Base-by-base conservation (phyloP, 306 rosid genomes). In the Trifolium subterraneum region DNA sequence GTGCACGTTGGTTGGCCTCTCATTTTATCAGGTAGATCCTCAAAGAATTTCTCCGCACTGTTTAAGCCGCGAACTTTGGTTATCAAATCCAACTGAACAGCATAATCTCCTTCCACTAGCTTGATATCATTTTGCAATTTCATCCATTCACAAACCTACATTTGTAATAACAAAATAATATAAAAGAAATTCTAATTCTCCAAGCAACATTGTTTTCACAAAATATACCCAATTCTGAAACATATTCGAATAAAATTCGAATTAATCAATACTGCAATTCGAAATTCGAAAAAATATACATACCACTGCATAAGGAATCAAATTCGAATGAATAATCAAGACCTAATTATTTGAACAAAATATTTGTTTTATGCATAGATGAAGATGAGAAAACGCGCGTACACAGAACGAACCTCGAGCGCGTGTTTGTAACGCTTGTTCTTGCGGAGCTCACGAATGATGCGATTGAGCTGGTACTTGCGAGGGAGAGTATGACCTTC, bases 141-240 rank as follows among this genome's bases (percentile, higher is more conserved):
- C 98, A 89, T 91, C 97, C 98, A 94, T 84, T 94, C 98, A 78
- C 95, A 94, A 16, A 91, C 66, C 98, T 93, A 80, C 73, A 71
- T 10, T 50, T 20, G 25, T 55, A 83, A 38, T 47, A 60, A 60
- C 48, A 18, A 78, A 64, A 54, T 19, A 20, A 42, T 31, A 7
- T 7, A 59, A 1, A 13, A 10, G 19, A 36, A 38, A 8, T 45
- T 45, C 52, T 4, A 63, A 41, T 27, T 14, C 44, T 31, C 12
- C 19, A 18, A 54, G 33, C 15, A 19, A 7, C 60, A 52, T 19
- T 54, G 2, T 19, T 52, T 19, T 10, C 1, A 19, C 29, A 9
- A 19, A 19, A 20, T 54, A 54, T 27, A 54, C 29, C 13, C 29
- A 52, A 52, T 6, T 35, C 1, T 35, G 8, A n/a, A n/a, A n/a